A percentile compares a stretch with the other conserved stretches of the same genome.
Evolutionary conservation across 306 rosid species (phyloP).

Genomic region (Dryas drummondii): DNA sequence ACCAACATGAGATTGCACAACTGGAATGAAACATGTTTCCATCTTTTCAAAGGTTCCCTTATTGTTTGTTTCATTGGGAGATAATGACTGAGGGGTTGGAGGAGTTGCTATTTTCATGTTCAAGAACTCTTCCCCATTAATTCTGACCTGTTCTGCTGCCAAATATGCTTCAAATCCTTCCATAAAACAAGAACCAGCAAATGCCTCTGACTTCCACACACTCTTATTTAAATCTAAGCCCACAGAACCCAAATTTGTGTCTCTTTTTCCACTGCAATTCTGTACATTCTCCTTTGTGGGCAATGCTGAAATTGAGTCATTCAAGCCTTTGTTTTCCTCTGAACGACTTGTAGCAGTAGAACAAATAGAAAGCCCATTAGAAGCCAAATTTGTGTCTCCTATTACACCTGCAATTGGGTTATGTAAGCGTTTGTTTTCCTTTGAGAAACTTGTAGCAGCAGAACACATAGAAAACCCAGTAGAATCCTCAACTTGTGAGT

Average conservation of each 20-base stretch:
- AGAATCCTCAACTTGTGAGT: neutral
- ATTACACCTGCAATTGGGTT: neutral
- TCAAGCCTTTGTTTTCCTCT: neutral
- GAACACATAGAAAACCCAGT: neutral
- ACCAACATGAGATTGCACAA: neutral
- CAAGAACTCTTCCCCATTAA: neutral
- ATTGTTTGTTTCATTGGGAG: neutral
- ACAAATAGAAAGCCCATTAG: neutral
- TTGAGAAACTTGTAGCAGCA: neutral
- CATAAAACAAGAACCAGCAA: neutral
- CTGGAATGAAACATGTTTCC: neutral
- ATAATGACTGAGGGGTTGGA: slow-evolving; percentile 1
- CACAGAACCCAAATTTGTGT: neutral
- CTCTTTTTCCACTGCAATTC: neutral
- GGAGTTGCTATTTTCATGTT: neutral
- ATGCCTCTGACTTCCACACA: neutral
- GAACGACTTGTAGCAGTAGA: neutral
- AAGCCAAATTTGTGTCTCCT: neutral
- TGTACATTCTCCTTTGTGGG: neutral
- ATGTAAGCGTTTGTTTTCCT: neutral
- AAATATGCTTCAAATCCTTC: neutral
- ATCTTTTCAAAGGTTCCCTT: too few species aligned
- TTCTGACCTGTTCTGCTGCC: too few species aligned
- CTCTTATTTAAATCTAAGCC: neutral
- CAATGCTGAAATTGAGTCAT: neutral